Percentiles rank a stretch among this genome's conserved stretches.
Conservation (phyloP, 768 basidiomycete species). For the Kwoniella heveanensis region DNA sequence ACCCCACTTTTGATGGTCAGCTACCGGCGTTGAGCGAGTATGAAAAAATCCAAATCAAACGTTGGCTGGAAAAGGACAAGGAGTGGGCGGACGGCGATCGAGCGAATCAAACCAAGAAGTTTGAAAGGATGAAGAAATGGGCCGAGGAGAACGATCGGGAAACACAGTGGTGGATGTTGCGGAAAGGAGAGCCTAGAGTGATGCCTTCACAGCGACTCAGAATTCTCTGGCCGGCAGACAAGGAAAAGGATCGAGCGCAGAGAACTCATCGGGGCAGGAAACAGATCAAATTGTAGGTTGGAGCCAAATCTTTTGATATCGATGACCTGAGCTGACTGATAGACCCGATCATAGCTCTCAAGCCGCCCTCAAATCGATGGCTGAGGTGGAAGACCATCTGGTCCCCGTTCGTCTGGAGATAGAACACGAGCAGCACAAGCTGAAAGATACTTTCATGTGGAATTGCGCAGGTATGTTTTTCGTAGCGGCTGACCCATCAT, state of each 20-base stretch:
- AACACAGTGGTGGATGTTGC: conserved; percentile 58
- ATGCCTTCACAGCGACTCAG: conserved; percentile 59
- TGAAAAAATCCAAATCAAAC: conserved; percentile 64
- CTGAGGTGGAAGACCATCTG: conserved; percentile 66
- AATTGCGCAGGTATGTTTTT: conserved; percentile 81
- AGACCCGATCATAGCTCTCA: conserved; percentile 27
- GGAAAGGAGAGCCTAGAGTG: conserved; percentile 56
- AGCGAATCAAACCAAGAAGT: conserved; percentile 60
- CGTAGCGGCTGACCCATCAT: neutral
- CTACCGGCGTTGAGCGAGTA: conserved; percentile 61
- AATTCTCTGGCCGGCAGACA: conserved; percentile 62
- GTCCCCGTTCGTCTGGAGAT: conserved; percentile 95
- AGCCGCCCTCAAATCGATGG: conserved; percentile 54
- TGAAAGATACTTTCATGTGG: conserved; percentile 97
- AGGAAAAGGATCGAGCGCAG: conserved; percentile 58
- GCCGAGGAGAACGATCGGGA: conserved; percentile 71
- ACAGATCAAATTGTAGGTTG: conserved; percentile 71
- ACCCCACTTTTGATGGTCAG: conserved; percentile 59
- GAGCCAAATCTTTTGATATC: no score
- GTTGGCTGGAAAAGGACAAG: conserved; percentile 69
- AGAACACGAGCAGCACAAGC: conserved; percentile 88
- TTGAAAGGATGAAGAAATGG: conserved; percentile 59
- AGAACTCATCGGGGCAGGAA: conserved; percentile 61
- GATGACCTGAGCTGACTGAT: no score
- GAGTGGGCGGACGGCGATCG: conserved; percentile 55